Base-by-base conservation (phyloP, 805 yeast species). In the Zygoascus bituminiphila region DNA sequence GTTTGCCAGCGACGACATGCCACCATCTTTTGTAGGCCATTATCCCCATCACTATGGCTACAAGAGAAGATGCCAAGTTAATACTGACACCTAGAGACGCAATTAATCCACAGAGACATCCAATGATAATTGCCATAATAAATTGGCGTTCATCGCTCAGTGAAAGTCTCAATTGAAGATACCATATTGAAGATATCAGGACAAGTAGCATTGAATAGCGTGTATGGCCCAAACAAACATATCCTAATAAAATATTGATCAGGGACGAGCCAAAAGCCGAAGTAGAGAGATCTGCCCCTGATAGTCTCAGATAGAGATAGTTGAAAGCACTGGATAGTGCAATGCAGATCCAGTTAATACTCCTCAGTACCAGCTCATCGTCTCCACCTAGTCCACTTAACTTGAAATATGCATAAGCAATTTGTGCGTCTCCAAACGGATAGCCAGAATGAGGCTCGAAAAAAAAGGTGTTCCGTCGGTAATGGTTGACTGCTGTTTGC, bases 381-480 rank as follows among this genome's bases (percentile, higher is more conserved):
- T 22, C 48, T 9, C 58, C 81, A 48, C 71, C 60, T 64, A 72
- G 75, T 2, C 74, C 73, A 33, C 60, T 58, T 8, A 69, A 14
- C 31, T 59, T 51, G 0, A 75, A 72, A 5, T 76, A 54, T 53
- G 67, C 59, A 42, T 69, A 69, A 55, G 68, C 76, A 2, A 75
- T 47, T 48, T 78, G 55, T 44, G 73, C 72, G 17, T 66, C 71
- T 36, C 78, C 42, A 39, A 17, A 39, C 19, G 42, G 42, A 9
- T 20, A 39, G 5, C 25, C 23, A 61, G 2, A 83, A 82, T 2
- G 15, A 12, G 33, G 83, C 82, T 48, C 77, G 75, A n/a, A 59
- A 59, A 75, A 78, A 55, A 74, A 78, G 43, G 66, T 65, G 5
- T 80, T 78, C 20, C 60, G 59, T 44, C 63, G 64, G 62, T 79